These are phyloP conservation scores for Ophiostoma angusticollis DNA, from an alignment of 2,329 filamentous ascomycete species.

Conservation along the genomic window DNA sequence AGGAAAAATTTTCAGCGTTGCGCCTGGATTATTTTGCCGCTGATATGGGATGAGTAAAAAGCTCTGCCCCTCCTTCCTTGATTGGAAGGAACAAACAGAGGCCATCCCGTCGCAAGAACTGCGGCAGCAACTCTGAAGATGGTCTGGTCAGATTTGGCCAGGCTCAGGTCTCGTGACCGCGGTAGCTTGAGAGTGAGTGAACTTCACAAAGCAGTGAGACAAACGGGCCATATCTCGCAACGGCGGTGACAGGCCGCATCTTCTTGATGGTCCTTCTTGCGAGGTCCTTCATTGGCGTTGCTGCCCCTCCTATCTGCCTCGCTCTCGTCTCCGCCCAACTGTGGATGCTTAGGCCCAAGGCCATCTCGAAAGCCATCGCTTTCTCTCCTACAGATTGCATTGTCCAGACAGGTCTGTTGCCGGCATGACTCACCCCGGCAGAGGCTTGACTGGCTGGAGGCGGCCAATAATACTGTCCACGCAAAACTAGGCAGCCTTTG, in stretches of 20 bases:
- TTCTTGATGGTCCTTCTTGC: too few species aligned
- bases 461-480: too few species aligned
- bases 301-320: not conserved
- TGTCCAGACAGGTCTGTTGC: too few species aligned
- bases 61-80: slow-evolving; percentile 12
- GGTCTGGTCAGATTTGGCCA: not conserved
- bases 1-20: slow-evolving; percentile 9
- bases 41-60: not conserved
- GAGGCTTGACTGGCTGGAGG: not conserved
- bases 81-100: slow-evolving; percentile 1
- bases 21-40: slow-evolving; percentile 1
- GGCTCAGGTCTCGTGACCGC: not conserved
- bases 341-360: slow-evolving; percentile 7
- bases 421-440: slow-evolving; percentile 9
- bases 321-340: slow-evolving; percentile 8
- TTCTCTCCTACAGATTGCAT: too few species aligned
- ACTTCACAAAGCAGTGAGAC: too few species aligned
- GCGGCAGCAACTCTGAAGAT: not conserved
- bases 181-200: too few species aligned
- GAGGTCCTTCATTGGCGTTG: not conserved
- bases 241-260: too few species aligned
- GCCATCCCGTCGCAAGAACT: not conserved
- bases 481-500: too few species aligned
- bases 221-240: too few species aligned
- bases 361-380: not conserved